Evolutionary conservation across 768 basidiomycete genomes (phyloP).

Genomic region (Leucogyrophana mollusca): DNA sequence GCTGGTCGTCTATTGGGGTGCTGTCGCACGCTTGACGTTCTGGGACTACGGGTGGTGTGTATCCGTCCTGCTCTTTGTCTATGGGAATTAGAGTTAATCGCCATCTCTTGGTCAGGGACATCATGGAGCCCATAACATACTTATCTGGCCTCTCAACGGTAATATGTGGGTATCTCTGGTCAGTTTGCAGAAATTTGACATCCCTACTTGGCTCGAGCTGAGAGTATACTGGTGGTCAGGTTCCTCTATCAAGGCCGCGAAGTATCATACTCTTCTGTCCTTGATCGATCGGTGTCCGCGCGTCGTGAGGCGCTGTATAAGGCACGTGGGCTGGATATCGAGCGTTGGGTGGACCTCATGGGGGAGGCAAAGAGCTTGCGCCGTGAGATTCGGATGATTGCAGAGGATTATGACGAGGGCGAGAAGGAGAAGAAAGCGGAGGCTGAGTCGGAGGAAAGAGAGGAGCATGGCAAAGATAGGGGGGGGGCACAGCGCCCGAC

Average conservation of each 20-base stretch:
- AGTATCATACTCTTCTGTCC: slow-evolving; percentile 63
- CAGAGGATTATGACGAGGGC: slow-evolving; percentile 56
- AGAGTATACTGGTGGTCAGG: too few species aligned
- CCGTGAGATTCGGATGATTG: slow-evolving; percentile 55
- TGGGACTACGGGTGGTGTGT: slow-evolving; percentile 56
- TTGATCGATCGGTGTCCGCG: slow-evolving; percentile 56
- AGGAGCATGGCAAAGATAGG: too few species aligned
- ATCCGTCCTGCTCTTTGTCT: not conserved
- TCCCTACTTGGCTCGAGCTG: not conserved
- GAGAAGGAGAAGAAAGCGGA: slow-evolving; percentile 26
- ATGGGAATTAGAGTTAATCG: too few species aligned
- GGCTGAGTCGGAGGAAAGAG: not conserved
- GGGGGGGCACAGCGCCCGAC: too few species aligned
- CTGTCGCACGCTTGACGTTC: slow-evolving; percentile 63
- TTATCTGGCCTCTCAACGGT: slow-evolving; percentile 62
- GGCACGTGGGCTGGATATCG: slow-evolving; percentile 58
- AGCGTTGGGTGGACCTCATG: slow-evolving; percentile 54
- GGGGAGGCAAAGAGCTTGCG: slow-evolving; percentile 48
- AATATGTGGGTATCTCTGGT: slow-evolving; percentile 63
- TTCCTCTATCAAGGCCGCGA: slow-evolving; percentile 62
- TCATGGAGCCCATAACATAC: slow-evolving; percentile 72
- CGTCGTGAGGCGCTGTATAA: slow-evolving; percentile 57
- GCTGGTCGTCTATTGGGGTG: slow-evolving; percentile 62
- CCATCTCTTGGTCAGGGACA: too few species aligned
- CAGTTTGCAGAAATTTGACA: slow-evolving; percentile 1